These are phyloP conservation scores for Zygoascus bituminiphila DNA, from an alignment of 805 yeast genomes.

Conservation along the genomic window DNA sequence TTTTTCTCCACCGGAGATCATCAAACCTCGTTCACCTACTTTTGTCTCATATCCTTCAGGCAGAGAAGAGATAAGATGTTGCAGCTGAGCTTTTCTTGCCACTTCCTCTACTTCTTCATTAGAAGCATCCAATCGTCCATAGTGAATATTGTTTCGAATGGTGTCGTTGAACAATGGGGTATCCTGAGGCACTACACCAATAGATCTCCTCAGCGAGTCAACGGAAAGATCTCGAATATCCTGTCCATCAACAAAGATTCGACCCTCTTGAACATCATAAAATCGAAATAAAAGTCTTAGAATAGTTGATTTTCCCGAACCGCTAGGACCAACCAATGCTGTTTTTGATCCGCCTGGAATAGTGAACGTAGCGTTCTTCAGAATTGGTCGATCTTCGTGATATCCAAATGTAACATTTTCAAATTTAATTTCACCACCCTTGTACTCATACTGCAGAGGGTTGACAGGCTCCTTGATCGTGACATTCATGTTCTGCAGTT, in stretches of 20 bases:
- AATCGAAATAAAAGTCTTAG: constrained; percentile 78
- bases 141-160: constrained; percentile 76
- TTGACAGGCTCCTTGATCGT: constrained; percentile 51
- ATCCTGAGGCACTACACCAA: constrained; percentile 97
- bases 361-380: constrained; percentile 69
- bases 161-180: constrained; percentile 93
- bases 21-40: constrained; percentile 94
- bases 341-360: constrained; percentile 88
- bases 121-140: constrained; percentile 67
- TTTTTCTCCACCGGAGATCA: constrained; percentile 99
- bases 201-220: constrained; percentile 59
- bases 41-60: constrained; percentile 81
- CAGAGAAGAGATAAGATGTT: constrained; percentile 50
- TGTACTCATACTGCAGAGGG: constrained; percentile 54
- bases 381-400: constrained; percentile 79
- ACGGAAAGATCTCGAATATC: constrained; percentile 69
- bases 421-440: constrained; percentile 72
- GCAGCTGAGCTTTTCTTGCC: constrained; percentile 63
- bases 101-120: constrained; percentile 63
- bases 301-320: constrained; percentile 91
- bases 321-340: constrained; percentile 95
- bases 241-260: constrained; percentile 80
- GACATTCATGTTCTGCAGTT: constrained; percentile 68
- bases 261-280: constrained; percentile 73
- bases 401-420: constrained; percentile 92